Percentiles rank a stretch among this genome's conserved stretches.
Evolutionary conservation across 2,329 filamentous ascomycete species (phyloP).

Genomic region (Talaromyces funiculosus): DNA sequence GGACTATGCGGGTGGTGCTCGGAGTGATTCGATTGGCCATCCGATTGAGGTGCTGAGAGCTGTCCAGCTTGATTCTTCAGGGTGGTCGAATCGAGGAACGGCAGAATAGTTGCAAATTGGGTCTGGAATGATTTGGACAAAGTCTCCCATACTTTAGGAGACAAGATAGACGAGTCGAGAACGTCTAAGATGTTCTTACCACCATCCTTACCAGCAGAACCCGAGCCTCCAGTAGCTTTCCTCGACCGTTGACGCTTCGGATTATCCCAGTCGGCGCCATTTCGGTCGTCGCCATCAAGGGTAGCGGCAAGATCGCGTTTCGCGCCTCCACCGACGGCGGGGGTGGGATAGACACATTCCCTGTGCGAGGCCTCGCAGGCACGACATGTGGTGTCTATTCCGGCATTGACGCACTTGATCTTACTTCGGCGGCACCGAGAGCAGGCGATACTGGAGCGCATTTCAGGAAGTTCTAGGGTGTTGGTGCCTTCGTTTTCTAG

Average conservation of each 20-base stretch:
- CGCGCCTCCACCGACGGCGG: constrained; percentile 32
- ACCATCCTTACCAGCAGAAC: constrained; percentile 25
- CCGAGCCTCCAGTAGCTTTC: constrained; percentile 26
- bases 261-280: constrained; percentile 37
- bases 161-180: constrained; percentile 47
- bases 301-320: constrained; percentile 35
- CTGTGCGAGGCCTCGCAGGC: constrained; percentile 66
- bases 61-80: constrained; percentile 48
- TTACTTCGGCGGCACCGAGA: constrained; percentile 71
- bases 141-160: constrained; percentile 51
- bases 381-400: constrained; percentile 65
- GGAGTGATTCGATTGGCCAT: constrained; percentile 17
- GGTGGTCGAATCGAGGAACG: constrained; percentile 52
- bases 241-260: constrained; percentile 38
- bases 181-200: constrained; percentile 38
- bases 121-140: constrained; percentile 55
- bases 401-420: constrained; percentile 79
- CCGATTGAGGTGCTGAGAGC: constrained; percentile 23
- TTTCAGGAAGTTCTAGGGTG: constrained; percentile 37
- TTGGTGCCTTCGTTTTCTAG: constrained; percentile 7
- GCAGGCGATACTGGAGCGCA: constrained; percentile 77
- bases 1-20: constrained; percentile 23
- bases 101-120: constrained; percentile 52
- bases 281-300: constrained; percentile 33
- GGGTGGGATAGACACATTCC: constrained; percentile 64